Evolutionary conservation across 2,329 filamentous ascomycete species (phyloP).

Genomic region (Alternaria incomplexa): DNA sequence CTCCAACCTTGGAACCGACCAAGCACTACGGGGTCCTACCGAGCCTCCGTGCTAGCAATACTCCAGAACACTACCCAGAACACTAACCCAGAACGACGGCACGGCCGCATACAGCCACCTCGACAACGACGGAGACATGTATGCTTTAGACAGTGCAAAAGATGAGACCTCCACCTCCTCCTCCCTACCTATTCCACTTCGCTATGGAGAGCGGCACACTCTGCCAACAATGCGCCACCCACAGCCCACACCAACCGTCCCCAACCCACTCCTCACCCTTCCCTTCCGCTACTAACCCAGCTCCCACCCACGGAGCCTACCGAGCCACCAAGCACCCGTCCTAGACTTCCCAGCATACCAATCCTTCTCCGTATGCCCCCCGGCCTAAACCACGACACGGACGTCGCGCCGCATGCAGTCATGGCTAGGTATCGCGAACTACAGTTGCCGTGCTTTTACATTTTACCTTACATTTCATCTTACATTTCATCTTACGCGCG

Average conservation of each 20-base stretch:
- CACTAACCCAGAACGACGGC: background rate
- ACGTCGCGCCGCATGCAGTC: background rate
- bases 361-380: background rate
- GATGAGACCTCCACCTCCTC: background rate
- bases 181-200: background rate
- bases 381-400: background rate
- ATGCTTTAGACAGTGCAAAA: background rate
- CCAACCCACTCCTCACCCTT: background rate
- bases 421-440: background rate
- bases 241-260: background rate
- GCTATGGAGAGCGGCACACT: slow-evolving; percentile 12
- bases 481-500: background rate
- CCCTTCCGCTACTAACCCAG: background rate
- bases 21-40: slow-evolving; percentile 8
- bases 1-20: background rate
- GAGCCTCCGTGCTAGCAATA: background rate
- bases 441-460: background rate
- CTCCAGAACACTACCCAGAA: background rate
- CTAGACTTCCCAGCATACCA: background rate
- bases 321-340: background rate
- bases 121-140: background rate
- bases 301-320: background rate
- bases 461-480: background rate
- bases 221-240: slow-evolving; percentile 11
- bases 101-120: background rate